Evolutionary conservation across 768 basidiomycete genomes (phyloP).

Genomic region (Cyathus striatus): DNA sequence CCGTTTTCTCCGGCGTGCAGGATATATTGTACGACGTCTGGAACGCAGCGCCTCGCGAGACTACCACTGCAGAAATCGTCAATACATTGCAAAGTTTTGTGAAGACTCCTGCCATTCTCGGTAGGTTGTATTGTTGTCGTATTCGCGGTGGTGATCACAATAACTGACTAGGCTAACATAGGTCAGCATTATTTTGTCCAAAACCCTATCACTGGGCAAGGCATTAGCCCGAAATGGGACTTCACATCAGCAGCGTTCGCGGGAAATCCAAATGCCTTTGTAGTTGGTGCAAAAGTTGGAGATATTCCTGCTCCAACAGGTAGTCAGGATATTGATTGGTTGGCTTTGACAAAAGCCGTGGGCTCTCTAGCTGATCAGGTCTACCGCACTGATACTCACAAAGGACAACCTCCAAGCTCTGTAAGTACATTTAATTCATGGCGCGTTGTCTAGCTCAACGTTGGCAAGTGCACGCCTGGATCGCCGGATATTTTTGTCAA

Average conservation of each 20-base stretch:
- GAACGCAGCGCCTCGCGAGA: conserved; percentile 12
- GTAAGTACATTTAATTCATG: conserved; percentile 10
- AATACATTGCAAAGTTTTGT: conserved; percentile 6
- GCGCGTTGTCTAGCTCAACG: background rate
- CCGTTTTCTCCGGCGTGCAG: conserved; percentile 20
- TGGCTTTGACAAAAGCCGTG: conserved; percentile 34
- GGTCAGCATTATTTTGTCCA: conserved; percentile 51
- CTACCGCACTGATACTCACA: conserved; percentile 43
- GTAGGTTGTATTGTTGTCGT: conserved; percentile 9
- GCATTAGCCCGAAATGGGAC: conserved; percentile 46
- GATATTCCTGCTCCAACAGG: conserved; percentile 30
- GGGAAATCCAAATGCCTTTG: conserved; percentile 33
- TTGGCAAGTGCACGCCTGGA: conserved; percentile 26
- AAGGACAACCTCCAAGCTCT: conserved; percentile 48
- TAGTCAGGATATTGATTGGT: conserved; percentile 43
- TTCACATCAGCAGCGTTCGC: conserved; percentile 33
- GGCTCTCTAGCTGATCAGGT: conserved; percentile 42
- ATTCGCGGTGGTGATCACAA: background rate
- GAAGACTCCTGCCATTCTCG: conserved; percentile 20
- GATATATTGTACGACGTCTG: conserved; percentile 15
- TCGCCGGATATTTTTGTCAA: conserved; percentile 33
- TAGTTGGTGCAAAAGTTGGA: conserved; percentile 32
- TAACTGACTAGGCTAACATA: background rate
- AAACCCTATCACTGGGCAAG: conserved; percentile 36
- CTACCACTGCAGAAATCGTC: conserved; percentile 12